Evolutionary conservation across 2,329 filamentous ascomycete species (phyloP), one percentile per base, ranked within the genome.

Genomic region (Aureobasidium sp.): DNA sequence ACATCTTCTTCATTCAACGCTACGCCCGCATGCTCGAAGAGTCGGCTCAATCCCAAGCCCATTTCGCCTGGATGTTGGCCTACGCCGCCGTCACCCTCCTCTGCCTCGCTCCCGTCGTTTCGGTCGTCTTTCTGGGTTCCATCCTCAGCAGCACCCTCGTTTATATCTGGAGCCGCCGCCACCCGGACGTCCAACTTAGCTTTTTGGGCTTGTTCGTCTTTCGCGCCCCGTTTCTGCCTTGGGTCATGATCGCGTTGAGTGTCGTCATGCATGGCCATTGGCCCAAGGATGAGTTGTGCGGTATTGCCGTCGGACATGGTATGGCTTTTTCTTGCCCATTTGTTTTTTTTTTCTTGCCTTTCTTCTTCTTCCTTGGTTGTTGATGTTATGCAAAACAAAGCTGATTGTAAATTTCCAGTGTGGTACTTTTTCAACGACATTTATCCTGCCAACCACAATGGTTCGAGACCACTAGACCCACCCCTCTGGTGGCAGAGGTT

Each of bases 371-470:
- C 35, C 25, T 25, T 16, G n/a, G 19, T 4, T 16, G 10, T 30
- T 34, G 21, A 52, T 58, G 42, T 62, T 50, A 37, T 21, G 8
- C 3, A 40, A 44, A 5, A n/a, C n/a, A n/a, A n/a, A n/a, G n/a
- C n/a, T n/a, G n/a, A n/a, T n/a, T n/a, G n/a, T n/a, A n/a, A n/a
- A n/a, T n/a, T n/a, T n/a, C n/a, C 47, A 79, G 79, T 97, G 35
- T 97, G 90, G 86, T 98, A 97, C 70, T 98, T 96, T 73, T 96
- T 97, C 70, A 88, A 84, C 56, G 93, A 98, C 68, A 90, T 98
- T 14, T 98, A 95, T 69, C 93, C 93, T 3, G 87, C 90, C 3
- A 79, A 96, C 38, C 88, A 96, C 70, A 83, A 86, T 58, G 89
- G 89, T 16, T 84, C 86, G 48, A 79, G 88, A 53, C 93, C 93